These are phyloP conservation scores for Rhizoctonia solani DNA, from an alignment of 1,284 basidiomycete species.

Conservation along the genomic window DNA sequence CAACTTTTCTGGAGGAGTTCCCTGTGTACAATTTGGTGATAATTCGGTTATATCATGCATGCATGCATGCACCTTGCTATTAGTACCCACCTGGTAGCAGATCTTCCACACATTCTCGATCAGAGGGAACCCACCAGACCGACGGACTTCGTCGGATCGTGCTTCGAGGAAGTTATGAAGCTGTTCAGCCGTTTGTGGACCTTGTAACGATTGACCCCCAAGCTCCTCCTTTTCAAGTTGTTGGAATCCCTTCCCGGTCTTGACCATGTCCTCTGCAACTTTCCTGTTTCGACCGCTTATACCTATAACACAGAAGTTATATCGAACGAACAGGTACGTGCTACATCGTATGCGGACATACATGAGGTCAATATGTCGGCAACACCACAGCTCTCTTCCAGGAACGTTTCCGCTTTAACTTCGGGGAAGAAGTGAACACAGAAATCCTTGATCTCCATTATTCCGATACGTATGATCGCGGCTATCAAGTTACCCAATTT, in stretches of 20 bases:
- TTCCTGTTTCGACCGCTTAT: conserved; percentile 60
- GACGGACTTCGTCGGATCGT: conserved; percentile 43
- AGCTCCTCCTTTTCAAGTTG: conserved; percentile 57
- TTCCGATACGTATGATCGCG: conserved; percentile 59
- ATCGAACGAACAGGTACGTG: background rate
- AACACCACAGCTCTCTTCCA: conserved; percentile 58
- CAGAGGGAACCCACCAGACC: conserved; percentile 51
- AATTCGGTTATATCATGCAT: background rate
- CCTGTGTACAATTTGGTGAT: background rate
- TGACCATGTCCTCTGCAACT: conserved; percentile 53
- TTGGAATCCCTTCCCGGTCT: conserved; percentile 54
- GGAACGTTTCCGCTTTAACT: conserved; percentile 54
- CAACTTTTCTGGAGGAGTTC: conserved; percentile 1
- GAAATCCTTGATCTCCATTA: conserved; percentile 54
- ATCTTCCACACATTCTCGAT: conserved; percentile 56
- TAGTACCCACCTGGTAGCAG: conserved; percentile 46
- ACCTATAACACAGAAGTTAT: conserved; percentile 39
- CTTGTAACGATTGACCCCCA: conserved; percentile 61
- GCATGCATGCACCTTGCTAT: background rate
- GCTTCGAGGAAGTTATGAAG: conserved; percentile 56
- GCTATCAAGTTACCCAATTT: conserved; percentile 28
- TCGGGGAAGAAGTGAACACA: conserved; percentile 60
- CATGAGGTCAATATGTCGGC: conserved; percentile 58
- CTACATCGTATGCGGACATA: background rate
- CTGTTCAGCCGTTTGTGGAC: conserved; percentile 54